Evolutionary conservation across 352 stramenopile species (phyloP).

Genomic region (Phytophthora tubulina): DNA sequence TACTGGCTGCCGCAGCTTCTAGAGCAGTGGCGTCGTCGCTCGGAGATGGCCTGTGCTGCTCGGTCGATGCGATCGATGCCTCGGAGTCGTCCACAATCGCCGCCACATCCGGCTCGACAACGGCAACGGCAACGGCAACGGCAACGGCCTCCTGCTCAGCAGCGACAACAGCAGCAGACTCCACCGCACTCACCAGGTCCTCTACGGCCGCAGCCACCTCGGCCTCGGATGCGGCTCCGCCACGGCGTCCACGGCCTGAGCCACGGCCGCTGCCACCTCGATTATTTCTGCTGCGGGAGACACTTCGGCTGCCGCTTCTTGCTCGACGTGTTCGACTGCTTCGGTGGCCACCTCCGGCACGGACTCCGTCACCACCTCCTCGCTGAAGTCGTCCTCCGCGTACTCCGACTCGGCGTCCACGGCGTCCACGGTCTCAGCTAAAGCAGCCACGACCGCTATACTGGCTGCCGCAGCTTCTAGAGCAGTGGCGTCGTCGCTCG

Average conservation of each 20-base stretch:
- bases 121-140: neutral
- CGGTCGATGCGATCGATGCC: neutral
- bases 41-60: neutral
- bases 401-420: neutral
- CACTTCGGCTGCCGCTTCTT: no score
- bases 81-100: neutral
- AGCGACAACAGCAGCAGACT: neutral
- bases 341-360: neutral
- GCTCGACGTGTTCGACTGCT: no score
- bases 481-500: neutral
- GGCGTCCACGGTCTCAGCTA: neutral
- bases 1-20: neutral
- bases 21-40: neutral
- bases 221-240: neutral
- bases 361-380: neutral
- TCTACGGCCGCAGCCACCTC: neutral
- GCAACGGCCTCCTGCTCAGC: neutral
- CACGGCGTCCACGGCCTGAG: neutral
- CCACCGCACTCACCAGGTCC: neutral
- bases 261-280: neutral
- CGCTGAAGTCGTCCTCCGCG: neutral
- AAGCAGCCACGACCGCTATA: neutral
- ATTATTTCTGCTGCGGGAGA: neutral
- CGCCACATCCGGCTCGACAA: neutral
- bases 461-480: neutral